phyloP scores from a whole-genome alignment of 805 yeast genomes.

The Wickerhamomyces xylosicus region DNA sequence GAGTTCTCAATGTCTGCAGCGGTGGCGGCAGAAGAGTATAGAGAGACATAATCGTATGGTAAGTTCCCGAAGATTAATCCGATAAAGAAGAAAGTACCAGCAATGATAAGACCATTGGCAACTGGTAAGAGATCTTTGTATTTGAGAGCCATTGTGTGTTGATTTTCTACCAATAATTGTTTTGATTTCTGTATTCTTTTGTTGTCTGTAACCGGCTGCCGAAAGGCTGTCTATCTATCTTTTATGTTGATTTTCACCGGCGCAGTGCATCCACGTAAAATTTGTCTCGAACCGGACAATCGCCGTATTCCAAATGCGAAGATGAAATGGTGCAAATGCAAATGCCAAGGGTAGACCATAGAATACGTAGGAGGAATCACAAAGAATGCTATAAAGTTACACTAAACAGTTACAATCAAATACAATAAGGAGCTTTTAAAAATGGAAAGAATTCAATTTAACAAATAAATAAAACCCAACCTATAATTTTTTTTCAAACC shows the following conservation, averaged over 20 bases:
- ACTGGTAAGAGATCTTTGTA: constrained; percentile 37
- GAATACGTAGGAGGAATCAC: too few species aligned
- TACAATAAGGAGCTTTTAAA: constrained; percentile 1
- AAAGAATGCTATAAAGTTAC: too few species aligned
- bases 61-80: constrained; percentile 73
- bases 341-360: too few species aligned
- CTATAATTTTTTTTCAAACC: neutral
- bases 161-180: too few species aligned
- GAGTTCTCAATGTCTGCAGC: constrained; percentile 49
- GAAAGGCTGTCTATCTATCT: neutral
- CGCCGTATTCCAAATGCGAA: too few species aligned
- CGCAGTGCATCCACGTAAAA: too few species aligned
- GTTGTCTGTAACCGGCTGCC: too few species aligned
- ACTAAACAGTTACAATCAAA: too few species aligned
- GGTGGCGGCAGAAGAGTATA: constrained; percentile 50
- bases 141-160: constrained; percentile 15
- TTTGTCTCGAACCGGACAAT: too few species aligned
- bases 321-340: too few species aligned
- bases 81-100: constrained; percentile 53
- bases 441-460: neutral
- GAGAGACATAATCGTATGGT: constrained; percentile 70
- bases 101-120: constrained; percentile 34
- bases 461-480: neutral
- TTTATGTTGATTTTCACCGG: neutral
- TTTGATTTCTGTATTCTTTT: too few species aligned